Conservation (phyloP, 306 rosid species). For the Cucurbita maxima region DNA sequence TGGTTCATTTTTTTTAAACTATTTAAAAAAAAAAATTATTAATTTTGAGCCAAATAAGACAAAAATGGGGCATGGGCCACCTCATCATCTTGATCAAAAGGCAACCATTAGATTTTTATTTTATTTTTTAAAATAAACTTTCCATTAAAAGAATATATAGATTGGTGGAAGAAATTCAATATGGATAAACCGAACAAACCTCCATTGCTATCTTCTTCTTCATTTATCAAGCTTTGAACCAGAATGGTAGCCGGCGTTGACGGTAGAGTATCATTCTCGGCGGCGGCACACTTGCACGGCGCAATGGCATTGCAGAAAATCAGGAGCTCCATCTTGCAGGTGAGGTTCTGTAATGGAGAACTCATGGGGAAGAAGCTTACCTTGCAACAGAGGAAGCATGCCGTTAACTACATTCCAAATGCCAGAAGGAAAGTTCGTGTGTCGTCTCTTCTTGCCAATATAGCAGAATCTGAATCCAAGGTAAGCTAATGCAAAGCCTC, state of each 20-base stretch:
- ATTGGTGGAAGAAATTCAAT: slow-evolving; percentile 24
- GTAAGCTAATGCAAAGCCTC: background rate
- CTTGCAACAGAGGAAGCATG: slow-evolving; percentile 10
- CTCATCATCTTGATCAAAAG: background rate
- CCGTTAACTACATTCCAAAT: background rate
- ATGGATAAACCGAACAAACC: slow-evolving; percentile 23
- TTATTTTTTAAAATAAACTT: too few relatives aligned
- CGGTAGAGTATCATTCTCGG: too few relatives aligned
- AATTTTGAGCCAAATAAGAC: background rate
- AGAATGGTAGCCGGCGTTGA: slow-evolving; percentile 11
- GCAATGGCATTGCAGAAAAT: slow-evolving; percentile 2
- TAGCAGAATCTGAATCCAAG: slow-evolving; percentile 10
- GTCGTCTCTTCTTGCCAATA: slow-evolving; percentile 23
- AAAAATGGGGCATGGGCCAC: background rate
- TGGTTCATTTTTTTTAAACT: too few relatives aligned
- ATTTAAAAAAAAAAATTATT: too few relatives aligned
- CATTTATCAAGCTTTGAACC: background rate
- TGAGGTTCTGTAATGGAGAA: slow-evolving; percentile 28
- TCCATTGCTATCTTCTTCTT: background rate
- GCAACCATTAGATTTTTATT: too few relatives aligned
- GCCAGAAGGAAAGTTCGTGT: slow-evolving; percentile 9
- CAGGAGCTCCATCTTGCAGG: slow-evolving; percentile 11
- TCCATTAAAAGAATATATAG: too few relatives aligned
- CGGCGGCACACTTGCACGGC: slow-evolving; percentile 10
- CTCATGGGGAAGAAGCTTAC: slow-evolving; percentile 32